These are phyloP conservation scores for Sporisorium scitamineum DNA, from an alignment of 1,284 basidiomycete genomes.

Conservation along the genomic window DNA sequence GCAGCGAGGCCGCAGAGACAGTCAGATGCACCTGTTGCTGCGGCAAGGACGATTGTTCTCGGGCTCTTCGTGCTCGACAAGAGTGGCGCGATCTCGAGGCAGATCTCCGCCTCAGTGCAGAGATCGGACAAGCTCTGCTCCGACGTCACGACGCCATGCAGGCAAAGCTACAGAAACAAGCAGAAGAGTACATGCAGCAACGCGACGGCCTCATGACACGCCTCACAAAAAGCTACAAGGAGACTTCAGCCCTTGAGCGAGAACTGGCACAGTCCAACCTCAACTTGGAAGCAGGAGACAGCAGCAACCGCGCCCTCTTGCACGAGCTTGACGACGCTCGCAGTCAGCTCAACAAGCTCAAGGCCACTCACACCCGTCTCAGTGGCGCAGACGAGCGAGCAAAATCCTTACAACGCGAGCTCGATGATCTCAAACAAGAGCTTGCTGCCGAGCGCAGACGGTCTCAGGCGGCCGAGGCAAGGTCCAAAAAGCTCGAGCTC, in stretches of 20 bases:
- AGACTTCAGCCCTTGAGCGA: slow-evolving; percentile 71
- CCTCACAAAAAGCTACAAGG: slow-evolving; percentile 55
- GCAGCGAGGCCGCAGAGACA: slow-evolving; percentile 30
- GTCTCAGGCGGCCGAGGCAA: slow-evolving; percentile 78
- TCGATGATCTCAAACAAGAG: slow-evolving; percentile 87
- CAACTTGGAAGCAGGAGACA: slow-evolving; percentile 84
- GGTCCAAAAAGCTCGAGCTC: slow-evolving; percentile 73
- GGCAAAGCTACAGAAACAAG: slow-evolving; percentile 71
- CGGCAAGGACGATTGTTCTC: slow-evolving; percentile 55
- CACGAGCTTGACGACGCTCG: slow-evolving; percentile 84
- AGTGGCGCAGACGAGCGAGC: slow-evolving; percentile 69
- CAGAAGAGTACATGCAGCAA: slow-evolving; percentile 66
- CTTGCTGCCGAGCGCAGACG: slow-evolving; percentile 80
- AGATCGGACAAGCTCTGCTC: slow-evolving; percentile 90
- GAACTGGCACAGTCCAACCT: slow-evolving; percentile 83
- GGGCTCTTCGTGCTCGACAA: slow-evolving; percentile 55
- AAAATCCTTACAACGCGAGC: slow-evolving; percentile 71
- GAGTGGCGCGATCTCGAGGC: slow-evolving; percentile 66
- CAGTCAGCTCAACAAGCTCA: slow-evolving; percentile 77
- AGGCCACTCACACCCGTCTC: slow-evolving; percentile 77
- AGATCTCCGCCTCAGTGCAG: slow-evolving; percentile 72
- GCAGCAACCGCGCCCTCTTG: slow-evolving; percentile 79
- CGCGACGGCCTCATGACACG: slow-evolving; percentile 60
- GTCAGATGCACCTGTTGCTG: slow-evolving; percentile 61
- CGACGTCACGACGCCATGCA: slow-evolving; percentile 87